Base-by-base conservation (phyloP, 2,329 filamentous ascomycete species). In the Cladosporium oxysporum region DNA sequence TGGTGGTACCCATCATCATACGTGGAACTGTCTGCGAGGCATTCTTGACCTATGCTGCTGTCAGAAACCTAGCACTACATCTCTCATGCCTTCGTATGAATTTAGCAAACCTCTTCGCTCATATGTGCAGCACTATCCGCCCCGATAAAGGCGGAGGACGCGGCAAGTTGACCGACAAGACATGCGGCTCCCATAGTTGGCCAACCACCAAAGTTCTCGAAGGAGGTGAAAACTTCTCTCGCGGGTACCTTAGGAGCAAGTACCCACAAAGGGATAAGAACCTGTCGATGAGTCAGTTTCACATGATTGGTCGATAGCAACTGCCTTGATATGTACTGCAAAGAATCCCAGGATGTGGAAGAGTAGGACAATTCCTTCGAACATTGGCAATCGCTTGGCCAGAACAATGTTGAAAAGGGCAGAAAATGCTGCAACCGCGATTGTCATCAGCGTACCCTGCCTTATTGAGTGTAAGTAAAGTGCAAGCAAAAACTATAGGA, bases 311-410 rank as follows among this genome's bases (percentile, higher is more conserved):
- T 37, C 35, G 35, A 16, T 37, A 37, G 12, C 35, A 37, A 37
- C 14, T 16, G 35, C 12, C 14, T 37, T 16, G 35, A 16, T 16
- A 16, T 84, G 70, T 55, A 84, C 81, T 0, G 78, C 82, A 58
- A 84, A 82, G 72, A 84, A 84, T 5, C 83, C 83, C 10, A 83
- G 71, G 18, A 84, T 73, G 62, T 84, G 82, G 6, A 84, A 69
- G 29, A 81, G 77, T 11, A 85, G 74, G 23, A 83, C 78, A 11
- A 82, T 69, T 0, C 80, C 80, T 71, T 86, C 83, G 26, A 73
- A 62, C 16, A 71, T 49, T 12, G 71, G 72, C 28, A 75, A 59
- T 0, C 79, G 69, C 50, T 78, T 78, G 2, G 79, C 80, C 5
- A 77, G 75, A n/a, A 79, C 72, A 1, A 78, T 77, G 68, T 84